Base-by-base conservation (phyloP, 208 protist genomes). In the Angomonas desouzai region DNA sequence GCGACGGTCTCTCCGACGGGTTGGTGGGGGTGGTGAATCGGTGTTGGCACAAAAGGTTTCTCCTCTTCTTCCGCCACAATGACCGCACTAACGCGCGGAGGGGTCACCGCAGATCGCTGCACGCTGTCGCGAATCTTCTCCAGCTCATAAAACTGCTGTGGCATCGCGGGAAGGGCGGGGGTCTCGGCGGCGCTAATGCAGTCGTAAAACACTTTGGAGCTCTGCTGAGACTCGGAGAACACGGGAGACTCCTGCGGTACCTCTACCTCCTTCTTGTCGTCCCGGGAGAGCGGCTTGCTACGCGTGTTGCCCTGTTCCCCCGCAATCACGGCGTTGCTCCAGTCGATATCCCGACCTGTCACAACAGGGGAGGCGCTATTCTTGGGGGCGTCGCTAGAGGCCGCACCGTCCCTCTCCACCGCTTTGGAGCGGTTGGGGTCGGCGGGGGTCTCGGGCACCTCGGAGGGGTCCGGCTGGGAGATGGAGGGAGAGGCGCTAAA, bases 101-200 rank as follows among this genome's bases (percentile, higher is more conserved):
- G 6, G 45, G 45, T 51, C 9, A 9, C 18, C 20, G 6, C 20
- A 6, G 10, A 22, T 27, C 9, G 45, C 6, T 13, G 45, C 6
- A 23, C 10, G 6, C 18, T 27, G 20, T 51, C 45, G 9, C 45
- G 45, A 4, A 51, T 27, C 45, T 51, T 51, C n/a, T 88, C 68
- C 59, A 88, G 62, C 36, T 77, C 59, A 2, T 65, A 49, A 40
- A 83, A 88, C 40, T 77, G 66, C 10, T 62, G 30, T 1, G 81
- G 81, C 25, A 88, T 48, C 29, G 34, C 25, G n/a, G 66, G 48
- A 0, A 38, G 32, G n/a, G 48, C 27, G 28, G 48, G 59, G 9
- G 49, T 7, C 23, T 34, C 10, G 60, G 36, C n/a, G 62, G 32
- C 51, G 29, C 51, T 10, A 29, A 18, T 11, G 36, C 51, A 18